Percentiles rank a stretch among this genome's conserved stretches.
These are phyloP conservation scores for Lactarius tabidus DNA, from an alignment of 768 basidiomycete species.

Conservation along the genomic window DNA sequence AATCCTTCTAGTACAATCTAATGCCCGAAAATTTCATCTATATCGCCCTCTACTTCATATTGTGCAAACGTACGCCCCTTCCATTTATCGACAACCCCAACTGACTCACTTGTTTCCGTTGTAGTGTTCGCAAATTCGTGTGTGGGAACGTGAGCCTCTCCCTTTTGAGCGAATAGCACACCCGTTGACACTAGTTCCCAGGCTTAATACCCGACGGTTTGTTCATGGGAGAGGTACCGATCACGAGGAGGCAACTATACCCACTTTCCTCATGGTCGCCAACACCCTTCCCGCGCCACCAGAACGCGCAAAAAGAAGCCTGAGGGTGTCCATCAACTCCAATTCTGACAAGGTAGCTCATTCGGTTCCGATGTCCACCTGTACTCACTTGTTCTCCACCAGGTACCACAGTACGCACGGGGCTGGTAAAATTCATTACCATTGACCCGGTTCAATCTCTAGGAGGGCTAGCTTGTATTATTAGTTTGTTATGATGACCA, in stretches of 20 bases:
- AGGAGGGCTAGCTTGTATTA: constrained; percentile 17
- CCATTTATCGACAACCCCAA: neutral
- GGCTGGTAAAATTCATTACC: constrained; percentile 10
- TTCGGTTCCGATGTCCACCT: neutral
- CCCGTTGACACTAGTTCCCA: neutral
- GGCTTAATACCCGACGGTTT: constrained; percentile 24
- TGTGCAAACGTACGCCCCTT: constrained; percentile 44
- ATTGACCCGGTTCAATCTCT: neutral
- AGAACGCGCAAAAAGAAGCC: neutral
- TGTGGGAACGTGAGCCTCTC: constrained; percentile 22
- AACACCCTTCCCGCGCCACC: constrained; percentile 11
- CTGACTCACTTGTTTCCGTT: neutral
- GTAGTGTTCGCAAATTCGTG: constrained; percentile 27
- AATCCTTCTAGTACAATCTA: constrained; percentile 47
- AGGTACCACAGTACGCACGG: constrained; percentile 17
- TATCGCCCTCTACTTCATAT: constrained; percentile 55
- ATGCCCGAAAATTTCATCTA: constrained; percentile 56
- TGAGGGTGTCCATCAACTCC: constrained; percentile 13
- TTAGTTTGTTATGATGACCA: constrained; percentile 8
- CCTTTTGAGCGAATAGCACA: neutral
- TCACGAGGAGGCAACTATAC: constrained; percentile 22
- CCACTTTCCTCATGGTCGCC: constrained; percentile 26
- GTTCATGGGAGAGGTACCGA: constrained; percentile 25
- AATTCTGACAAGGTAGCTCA: constrained; percentile 19
- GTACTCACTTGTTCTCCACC: constrained; percentile 1